A percentile compares a stretch with the other conserved stretches of the same genome.
These are phyloP conservation scores for Sphaerulina vaccinii DNA, from an alignment of 2,329 filamentous ascomycete genomes.

Conservation along the genomic window DNA sequence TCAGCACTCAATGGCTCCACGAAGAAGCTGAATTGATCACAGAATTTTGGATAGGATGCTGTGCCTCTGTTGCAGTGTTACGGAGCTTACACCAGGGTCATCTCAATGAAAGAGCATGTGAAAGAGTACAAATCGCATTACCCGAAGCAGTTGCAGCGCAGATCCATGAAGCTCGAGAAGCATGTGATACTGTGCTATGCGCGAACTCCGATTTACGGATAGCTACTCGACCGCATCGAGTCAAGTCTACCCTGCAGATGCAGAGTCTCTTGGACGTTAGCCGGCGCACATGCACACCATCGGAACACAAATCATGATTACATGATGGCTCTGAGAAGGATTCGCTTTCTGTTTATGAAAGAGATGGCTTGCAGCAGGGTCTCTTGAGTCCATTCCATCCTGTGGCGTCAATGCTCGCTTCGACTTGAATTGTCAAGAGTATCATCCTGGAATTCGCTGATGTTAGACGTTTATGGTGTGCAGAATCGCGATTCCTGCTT, in stretches of 20 bases:
- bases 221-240: constrained; percentile 14
- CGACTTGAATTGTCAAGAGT: no score
- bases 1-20: constrained; percentile 17
- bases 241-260: constrained; percentile 5
- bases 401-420: no score
- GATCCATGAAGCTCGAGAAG: neutral
- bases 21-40: constrained; percentile 20
- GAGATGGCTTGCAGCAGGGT: no score
- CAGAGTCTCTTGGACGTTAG: constrained; percentile 3
- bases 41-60: neutral
- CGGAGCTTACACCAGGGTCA: neutral
- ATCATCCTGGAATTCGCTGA: neutral
- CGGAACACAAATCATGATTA: neutral
- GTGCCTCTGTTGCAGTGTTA: neutral
- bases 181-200: neutral
- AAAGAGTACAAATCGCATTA: neutral
- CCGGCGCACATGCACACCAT: constrained; percentile 3
- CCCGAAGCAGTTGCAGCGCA: neutral
- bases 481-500: no score
- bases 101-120: neutral
- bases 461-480: neutral
- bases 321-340: neutral
- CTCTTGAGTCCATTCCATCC: no score
- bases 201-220: constrained; percentile 9
- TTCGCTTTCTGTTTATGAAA: neutral